These are phyloP conservation scores for Rauvolfia tetraphylla DNA, from an alignment of 257 asterid species.

Conservation along the genomic window DNA sequence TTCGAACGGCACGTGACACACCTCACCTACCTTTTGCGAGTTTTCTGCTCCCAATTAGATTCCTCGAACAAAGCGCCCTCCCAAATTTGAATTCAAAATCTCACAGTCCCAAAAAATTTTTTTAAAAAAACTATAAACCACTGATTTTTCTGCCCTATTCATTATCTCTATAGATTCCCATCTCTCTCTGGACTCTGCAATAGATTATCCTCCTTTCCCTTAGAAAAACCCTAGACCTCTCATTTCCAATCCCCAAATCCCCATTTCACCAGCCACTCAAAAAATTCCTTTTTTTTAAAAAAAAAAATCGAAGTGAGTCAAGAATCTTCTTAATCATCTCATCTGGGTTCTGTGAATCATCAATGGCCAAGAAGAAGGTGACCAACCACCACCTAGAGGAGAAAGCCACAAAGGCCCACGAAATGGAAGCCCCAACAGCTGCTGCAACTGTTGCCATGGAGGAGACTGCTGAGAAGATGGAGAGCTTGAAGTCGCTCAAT, in stretches of 20 bases:
- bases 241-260: conserved; percentile 22
- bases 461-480: conserved; percentile 21
- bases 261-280: background rate
- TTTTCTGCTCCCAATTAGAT: background rate
- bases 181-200: background rate
- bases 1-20: background rate
- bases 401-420: background rate
- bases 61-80: conserved; percentile 10
- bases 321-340: background rate
- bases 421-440: background rate
- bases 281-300: conserved; percentile 1
- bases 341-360: background rate
- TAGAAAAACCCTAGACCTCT: conserved; percentile 33
- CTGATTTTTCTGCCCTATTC: background rate
- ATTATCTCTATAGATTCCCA: background rate
- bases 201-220: background rate
- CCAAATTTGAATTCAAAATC: conserved; percentile 39
- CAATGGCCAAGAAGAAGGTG: conserved; percentile 35
- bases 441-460: conserved; percentile 4
- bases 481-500: conserved; percentile 58
- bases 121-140: background rate
- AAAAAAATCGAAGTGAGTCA: background rate
- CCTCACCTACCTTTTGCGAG: background rate
- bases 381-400: conserved; percentile 8
- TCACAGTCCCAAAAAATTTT: background rate